Evolutionary conservation across 768 basidiomycete species (phyloP), one percentile per base, ranked within the genome.

Genomic region (Kwoniella europaea): DNA sequence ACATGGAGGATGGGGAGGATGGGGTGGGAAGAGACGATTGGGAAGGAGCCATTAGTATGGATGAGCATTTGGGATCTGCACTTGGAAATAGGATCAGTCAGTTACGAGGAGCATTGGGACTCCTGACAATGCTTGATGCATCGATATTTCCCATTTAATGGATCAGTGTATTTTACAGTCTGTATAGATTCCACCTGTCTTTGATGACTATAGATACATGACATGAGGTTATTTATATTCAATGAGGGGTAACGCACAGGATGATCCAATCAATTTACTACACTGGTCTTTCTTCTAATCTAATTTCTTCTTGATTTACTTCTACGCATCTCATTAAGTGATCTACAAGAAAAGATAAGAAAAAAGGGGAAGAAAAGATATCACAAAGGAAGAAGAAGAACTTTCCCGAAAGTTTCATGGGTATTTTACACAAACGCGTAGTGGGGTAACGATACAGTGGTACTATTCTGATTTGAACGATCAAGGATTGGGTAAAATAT

Each of bases 141-240:
- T 22, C 62, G 27, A 22, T 13, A 5, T 42, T 10, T 35, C 22
- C 35, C 35, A 35, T 3, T 35, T 7, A 35, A 4, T 35, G 3
- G 35, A 35, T 35, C 35, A 35, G 35, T 35, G 4, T 7, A 4
- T 35, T 35, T 35, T 3, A 35, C 35, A 35, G 35, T 35, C 24
- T 24, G 24, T 24, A 24, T 24, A 24, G 24, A 24, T 24, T 24
- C 24, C 24, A 24, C 24, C 24, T 24, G 24, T 24, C 24, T 24
- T 24, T 24, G 24, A 20, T 54, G 50, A 55, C 29, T 65, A 61
- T 61, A n/a, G 64, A 65, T 65, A 65, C 64, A 65, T 65, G 64
- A 57, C 15, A 24, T 65, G 55, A 29, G 24, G 12, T 58, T 2
- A 35, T 15, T 12, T 15, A 35, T 35, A 35, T 35, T 35, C 35